Conservation (phyloP, 805 yeast genomes). For the Yarrowia sp. region DNA sequence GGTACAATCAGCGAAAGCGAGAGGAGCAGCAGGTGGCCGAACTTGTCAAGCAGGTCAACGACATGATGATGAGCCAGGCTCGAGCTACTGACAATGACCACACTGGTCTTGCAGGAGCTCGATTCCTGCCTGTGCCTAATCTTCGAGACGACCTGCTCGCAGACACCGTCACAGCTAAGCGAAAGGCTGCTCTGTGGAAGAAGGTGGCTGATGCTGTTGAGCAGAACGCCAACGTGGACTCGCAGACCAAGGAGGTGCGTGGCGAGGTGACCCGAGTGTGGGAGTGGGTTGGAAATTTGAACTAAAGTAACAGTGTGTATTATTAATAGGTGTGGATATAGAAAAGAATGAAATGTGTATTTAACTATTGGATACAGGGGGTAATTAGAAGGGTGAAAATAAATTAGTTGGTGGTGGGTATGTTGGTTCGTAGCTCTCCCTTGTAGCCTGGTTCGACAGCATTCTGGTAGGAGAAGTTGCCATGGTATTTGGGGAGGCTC, state of each 20-base stretch:
- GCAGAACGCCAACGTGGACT: constrained; percentile 67
- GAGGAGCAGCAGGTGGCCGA: constrained; percentile 29
- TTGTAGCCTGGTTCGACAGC: not conserved
- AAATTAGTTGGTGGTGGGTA: not conserved
- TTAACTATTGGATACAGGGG: not conserved
- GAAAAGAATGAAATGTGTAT: not conserved
- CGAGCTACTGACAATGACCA: constrained; percentile 2
- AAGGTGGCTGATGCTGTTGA: constrained; percentile 64
- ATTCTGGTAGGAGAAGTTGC: constrained; percentile 3
- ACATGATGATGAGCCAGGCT: constrained; percentile 3
- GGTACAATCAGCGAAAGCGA: constrained; percentile 15
- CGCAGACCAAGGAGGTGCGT: constrained; percentile 68
- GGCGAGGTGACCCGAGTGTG: constrained; percentile 87
- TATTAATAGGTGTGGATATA: constrained; percentile 20
- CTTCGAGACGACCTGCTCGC: constrained; percentile 31
- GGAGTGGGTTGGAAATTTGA: constrained; percentile 72
- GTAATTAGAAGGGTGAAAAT: not conserved
- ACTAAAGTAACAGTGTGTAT: constrained; percentile 26
- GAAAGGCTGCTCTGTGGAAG: constrained; percentile 56
- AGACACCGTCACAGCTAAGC: constrained; percentile 9
- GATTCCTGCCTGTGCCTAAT: constrained; percentile 32
- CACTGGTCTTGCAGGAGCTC: constrained; percentile 8
- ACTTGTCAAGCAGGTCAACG: constrained; percentile 1
- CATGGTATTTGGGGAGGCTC: constrained; percentile 6
- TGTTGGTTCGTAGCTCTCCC: not conserved